A percentile compares a stretch with the other conserved stretches of the same genome.
phyloP scores from a whole-genome alignment of 1,284 basidiomycete species.

The Ceratobasidium sp. region DNA sequence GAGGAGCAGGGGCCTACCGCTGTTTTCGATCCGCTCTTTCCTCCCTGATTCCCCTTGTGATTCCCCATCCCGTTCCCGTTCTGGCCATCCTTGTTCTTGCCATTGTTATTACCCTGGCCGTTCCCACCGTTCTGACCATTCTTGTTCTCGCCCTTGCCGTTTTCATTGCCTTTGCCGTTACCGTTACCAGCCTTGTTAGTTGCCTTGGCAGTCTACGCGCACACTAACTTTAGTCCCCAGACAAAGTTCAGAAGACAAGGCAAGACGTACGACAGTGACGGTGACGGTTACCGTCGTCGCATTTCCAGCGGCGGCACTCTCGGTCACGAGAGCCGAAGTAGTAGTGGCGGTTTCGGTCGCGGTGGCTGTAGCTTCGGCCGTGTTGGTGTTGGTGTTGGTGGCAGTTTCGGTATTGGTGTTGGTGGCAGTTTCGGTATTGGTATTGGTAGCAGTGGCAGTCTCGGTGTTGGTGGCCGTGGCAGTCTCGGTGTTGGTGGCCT shows the following conservation, averaged over 20 bases:
- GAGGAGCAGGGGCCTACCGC: conserved; percentile 1
- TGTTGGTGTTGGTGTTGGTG: background rate
- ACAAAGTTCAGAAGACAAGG: background rate
- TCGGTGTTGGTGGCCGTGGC: too few relatives aligned
- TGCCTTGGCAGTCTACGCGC: conserved; percentile 4
- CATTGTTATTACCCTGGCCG: conserved; percentile 1
- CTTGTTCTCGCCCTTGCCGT: conserved; percentile 1
- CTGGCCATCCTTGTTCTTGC: background rate
- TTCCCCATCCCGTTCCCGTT: conserved; percentile 11
- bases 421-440: background rate
- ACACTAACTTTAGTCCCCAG: background rate
- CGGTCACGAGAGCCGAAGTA: background rate
- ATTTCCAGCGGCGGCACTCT: background rate
- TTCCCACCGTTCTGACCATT: conserved; percentile 3
- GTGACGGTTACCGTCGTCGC: conserved; percentile 20
- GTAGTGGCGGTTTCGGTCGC: background rate
- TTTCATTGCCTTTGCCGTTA: conserved; percentile 10
- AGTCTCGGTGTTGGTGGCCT: too few relatives aligned
- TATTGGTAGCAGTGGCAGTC: background rate
- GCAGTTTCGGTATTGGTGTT: background rate
- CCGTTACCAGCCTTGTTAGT: background rate
- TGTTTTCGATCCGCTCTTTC: conserved; percentile 18
- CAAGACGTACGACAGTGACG: conserved; percentile 30
- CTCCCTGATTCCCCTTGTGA: conserved; percentile 7
- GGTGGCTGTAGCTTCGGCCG: conserved; percentile 2